Conservation (phyloP, 495 filamentous ascomycete genomes). For the Aspergillus hancockii region DNA sequence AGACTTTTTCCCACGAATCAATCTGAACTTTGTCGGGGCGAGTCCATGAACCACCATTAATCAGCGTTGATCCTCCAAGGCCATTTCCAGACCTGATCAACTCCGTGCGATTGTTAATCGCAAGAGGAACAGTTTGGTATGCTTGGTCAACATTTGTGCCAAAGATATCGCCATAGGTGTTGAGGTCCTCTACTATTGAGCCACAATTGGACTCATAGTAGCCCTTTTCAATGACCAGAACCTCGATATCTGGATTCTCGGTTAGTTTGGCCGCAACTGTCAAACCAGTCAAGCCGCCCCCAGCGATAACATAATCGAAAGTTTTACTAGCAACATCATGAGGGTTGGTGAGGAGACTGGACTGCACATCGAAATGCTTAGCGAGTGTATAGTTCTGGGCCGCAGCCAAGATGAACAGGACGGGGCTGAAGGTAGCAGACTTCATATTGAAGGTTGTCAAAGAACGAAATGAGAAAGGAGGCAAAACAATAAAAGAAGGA, state of each 20-base stretch:
- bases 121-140: slow-evolving; percentile 19
- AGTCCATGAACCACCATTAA: slow-evolving; percentile 55
- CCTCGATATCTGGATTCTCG: slow-evolving; percentile 44
- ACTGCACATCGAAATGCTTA: slow-evolving; percentile 18
- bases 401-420: background rate
- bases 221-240: slow-evolving; percentile 58
- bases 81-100: slow-evolving; percentile 29
- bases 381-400: background rate
- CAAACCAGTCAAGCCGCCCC: slow-evolving; percentile 36
- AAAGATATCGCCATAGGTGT: slow-evolving; percentile 38
- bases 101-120: slow-evolving; percentile 20
- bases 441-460: background rate
- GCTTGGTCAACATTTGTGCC: slow-evolving; percentile 27
- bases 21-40: slow-evolving; percentile 45
- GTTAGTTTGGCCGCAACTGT: slow-evolving; percentile 42
- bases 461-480: background rate
- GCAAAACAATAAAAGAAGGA: background rate
- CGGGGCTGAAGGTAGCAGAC: background rate
- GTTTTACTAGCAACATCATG: slow-evolving; percentile 15
- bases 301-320: slow-evolving; percentile 37
- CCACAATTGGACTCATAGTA: slow-evolving; percentile 32
- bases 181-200: slow-evolving; percentile 35
- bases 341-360: slow-evolving; percentile 26
- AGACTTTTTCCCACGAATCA: slow-evolving; percentile 51
- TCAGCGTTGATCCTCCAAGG: slow-evolving; percentile 55